Base-by-base conservation (phyloP, 805 yeast species). In the Scheffersomyces coipomensis region DNA sequence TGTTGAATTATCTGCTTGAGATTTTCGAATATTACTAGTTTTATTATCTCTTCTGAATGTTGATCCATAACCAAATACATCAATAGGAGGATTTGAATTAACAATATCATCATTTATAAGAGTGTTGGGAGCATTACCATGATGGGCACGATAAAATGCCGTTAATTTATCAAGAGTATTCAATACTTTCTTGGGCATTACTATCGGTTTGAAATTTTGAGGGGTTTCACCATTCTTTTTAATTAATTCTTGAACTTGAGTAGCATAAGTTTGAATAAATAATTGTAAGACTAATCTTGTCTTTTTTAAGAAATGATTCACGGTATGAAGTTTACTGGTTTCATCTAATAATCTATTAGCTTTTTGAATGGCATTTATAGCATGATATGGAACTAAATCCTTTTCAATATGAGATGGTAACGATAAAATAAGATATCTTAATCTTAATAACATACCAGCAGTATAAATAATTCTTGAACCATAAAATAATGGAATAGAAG, bases 401-500 rank as follows among this genome's bases (percentile, higher is more conserved):
- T 68, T 66, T 23, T 68, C 75, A 19, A 66, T 58, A 30, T 54
- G 57, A 19, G 71, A 59, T 1, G 84, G 82, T 5, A 79, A 60
- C 10, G 81, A 69, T 10, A 81, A 55, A n/a, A 76, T 70, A 33
- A 78, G 60, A 55, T 74, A 81, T 24, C 87, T 59, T 31, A 81
- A 56, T 38, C 84, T 68, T 38, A 82, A 58, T 19, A 82, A 62
- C 71, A 81, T 73, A 6, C 88, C 88, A 0, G 82, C 78, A 0
- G 83, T 78, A 51, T 81, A 81, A n/a, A 81, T 70, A 26, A 80
- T 64, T 46, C 87, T 65, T 2, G 83, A 66, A 23, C 73, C 71
- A 45, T 75, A 78, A 39, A 77, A 71, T 31, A 81, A 58, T 3
- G 90, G 90, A 41, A 78, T 64, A 2, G 73, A 58, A 0, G 83